Base-by-base conservation (phyloP, 164 flowering plant genomes). In the Annona cherimola region DNA sequence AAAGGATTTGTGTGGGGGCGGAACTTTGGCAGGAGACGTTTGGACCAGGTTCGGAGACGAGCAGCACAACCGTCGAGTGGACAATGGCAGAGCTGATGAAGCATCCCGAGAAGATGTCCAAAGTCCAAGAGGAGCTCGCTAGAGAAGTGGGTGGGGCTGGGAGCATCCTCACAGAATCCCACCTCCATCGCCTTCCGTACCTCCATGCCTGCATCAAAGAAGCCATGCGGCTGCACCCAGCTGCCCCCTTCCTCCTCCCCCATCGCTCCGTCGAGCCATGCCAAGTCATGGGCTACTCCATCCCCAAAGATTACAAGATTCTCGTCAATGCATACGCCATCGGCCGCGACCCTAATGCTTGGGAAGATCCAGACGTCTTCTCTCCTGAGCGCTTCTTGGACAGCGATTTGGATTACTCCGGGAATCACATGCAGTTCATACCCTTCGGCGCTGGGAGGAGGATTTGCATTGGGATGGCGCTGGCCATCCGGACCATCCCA, bases 401-500 rank as follows among this genome's bases (percentile, higher is more conserved):
- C 19, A 12, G 42, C 3, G 64, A 55, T 14, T 5, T 66, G 5
- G 67, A 73, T 35, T 73, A 66, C 65, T 35, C 55, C 5, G 75
- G 75, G 19, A 73, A 67, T 14, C 69, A 73, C 54, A 66, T 66
- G 42, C 75, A 66, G 1, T 67, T 65, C 61, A 59, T 73, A 50
- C 75, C 75, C 2, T 73, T 73, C 45, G 75, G 75, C 5, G 69
- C 75, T 42, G 75, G 75, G 18, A 67, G 75, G 55, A 73, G 75
- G 66, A 67, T 73, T 6, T 73, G 75, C 65, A 42, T 60, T n/a
- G 75, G 75, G 7, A 41, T 73, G n/a, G 55, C 70, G 0, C 19
- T 73, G 42, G 70, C 75, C 9, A 70, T 55, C 44, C 76, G 74
- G 16, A 64, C 76, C 41, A 63, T 76, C 42, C 66, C 63, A 4